Evolutionary conservation across 1,284 basidiomycete genomes (phyloP).

Genomic region (Heliocybe sulcata): DNA sequence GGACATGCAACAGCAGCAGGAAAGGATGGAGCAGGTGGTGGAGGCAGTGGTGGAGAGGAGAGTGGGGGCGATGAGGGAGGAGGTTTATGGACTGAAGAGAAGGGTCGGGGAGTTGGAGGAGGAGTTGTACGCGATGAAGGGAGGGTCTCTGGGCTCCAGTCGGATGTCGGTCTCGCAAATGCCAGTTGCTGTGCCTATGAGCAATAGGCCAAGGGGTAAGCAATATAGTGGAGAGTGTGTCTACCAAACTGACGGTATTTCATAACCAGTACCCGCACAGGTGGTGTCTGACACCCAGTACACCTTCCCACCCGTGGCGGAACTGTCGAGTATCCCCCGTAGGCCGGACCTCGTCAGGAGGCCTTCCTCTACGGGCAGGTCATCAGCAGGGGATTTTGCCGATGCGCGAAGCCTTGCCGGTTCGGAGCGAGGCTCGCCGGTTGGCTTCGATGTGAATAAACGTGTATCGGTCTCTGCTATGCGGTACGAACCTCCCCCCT

Average conservation of each 20-base stretch:
- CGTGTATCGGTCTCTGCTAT: constrained; percentile 8
- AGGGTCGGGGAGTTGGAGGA: constrained; percentile 54
- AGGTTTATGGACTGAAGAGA: constrained; percentile 46
- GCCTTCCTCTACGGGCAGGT: constrained; percentile 1
- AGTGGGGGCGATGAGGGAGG: constrained; percentile 44
- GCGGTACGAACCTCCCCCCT: constrained; percentile 6
- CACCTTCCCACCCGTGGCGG: constrained; percentile 3
- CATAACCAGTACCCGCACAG: background rate
- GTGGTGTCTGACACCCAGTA: background rate
- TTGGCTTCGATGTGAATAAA: constrained; percentile 1
- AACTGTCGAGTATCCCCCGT: background rate
- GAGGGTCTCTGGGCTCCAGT: constrained; percentile 14
- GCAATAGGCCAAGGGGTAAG: background rate
- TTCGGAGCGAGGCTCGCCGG: background rate
- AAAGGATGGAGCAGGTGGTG: constrained; percentile 50
- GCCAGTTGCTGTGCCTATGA: background rate
- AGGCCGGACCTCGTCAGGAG: background rate
- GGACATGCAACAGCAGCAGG: constrained; percentile 42
- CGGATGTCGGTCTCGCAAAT: constrained; percentile 7
- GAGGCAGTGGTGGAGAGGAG: constrained; percentile 51
- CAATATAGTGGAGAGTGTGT: background rate
- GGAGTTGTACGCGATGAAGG: constrained; percentile 31
- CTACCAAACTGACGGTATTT: background rate
- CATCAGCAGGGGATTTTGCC: background rate
- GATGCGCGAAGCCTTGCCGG: background rate